These are phyloP conservation scores for Neurospora intermedia DNA, from an alignment of 495 filamentous ascomycete species.

Conservation along the genomic window DNA sequence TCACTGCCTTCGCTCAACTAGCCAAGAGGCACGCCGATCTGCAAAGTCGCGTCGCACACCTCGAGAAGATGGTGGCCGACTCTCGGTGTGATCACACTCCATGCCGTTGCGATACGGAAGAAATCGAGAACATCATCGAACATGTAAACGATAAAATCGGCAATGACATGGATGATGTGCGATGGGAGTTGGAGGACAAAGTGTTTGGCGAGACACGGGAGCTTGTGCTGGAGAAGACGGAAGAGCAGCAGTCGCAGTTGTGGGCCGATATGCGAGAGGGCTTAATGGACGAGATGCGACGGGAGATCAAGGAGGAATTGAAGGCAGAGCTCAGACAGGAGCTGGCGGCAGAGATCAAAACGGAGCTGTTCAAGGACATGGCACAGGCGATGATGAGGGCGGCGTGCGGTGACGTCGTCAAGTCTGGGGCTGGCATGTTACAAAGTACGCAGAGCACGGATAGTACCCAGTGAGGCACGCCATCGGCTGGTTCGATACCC, in stretches of 20 bases:
- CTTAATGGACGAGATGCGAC: constrained; percentile 1
- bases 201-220: not conserved
- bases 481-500: not conserved
- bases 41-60: not conserved
- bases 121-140: not conserved
- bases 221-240: not conserved
- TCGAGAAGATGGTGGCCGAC: not conserved
- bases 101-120: constrained; percentile 2
- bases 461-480: not conserved
- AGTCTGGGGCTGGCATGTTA: not conserved
- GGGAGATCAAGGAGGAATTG: not conserved
- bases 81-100: not conserved
- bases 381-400: constrained; percentile 7
- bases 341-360: constrained; percentile 1
- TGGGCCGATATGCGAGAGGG: not conserved
- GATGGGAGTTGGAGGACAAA: not conserved
- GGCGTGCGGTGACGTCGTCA: not conserved
- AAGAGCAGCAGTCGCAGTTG: not conserved
- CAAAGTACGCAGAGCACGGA: not conserved
- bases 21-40: not conserved
- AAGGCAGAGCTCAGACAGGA: not conserved
- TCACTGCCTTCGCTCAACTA: not conserved
- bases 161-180: not conserved
- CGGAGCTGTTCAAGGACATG: constrained; percentile 4
- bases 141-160: constrained; percentile 2